phyloP scores from a whole-genome alignment of 2,329 filamentous ascomycete species.

The Mollisiaceae sp. region DNA sequence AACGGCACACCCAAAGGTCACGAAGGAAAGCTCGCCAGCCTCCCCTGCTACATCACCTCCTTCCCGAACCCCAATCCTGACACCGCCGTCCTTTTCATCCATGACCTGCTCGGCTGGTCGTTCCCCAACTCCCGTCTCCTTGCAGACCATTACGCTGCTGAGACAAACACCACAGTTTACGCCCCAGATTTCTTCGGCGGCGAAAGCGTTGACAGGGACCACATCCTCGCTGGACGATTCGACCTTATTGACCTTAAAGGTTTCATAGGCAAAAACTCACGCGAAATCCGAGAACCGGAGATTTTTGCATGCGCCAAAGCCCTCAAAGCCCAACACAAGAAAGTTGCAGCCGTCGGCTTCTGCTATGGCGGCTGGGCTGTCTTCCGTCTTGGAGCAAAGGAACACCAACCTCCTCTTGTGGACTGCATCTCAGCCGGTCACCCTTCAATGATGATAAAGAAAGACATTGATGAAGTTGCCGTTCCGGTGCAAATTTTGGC shows the following conservation, averaged over 20 bases:
- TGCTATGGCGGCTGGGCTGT: slow-evolving; percentile 34
- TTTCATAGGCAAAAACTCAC: slow-evolving; percentile 24
- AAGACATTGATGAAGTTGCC: slow-evolving; percentile 51
- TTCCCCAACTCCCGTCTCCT: slow-evolving; percentile 52
- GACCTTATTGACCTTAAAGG: slow-evolving; percentile 40
- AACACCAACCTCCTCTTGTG: slow-evolving; percentile 46
- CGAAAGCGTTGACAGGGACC: slow-evolving; percentile 23
- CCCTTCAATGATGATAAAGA: slow-evolving; percentile 46
- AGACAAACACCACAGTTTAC: slow-evolving; percentile 53
- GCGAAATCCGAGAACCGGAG: slow-evolving; percentile 30
- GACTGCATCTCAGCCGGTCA: slow-evolving; percentile 32
- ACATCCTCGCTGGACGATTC: slow-evolving; percentile 29
- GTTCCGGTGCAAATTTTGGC: slow-evolving; percentile 59
- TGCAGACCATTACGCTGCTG: slow-evolving; percentile 52
- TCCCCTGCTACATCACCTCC: slow-evolving; percentile 47
- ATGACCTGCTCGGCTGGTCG: slow-evolving; percentile 51
- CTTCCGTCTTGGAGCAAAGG: slow-evolving; percentile 29
- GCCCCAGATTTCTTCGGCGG: slow-evolving; percentile 40
- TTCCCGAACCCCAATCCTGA: slow-evolving; percentile 35
- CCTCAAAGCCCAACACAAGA: slow-evolving; percentile 23
- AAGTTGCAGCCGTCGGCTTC: slow-evolving; percentile 29
- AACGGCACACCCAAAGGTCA: slow-evolving; percentile 46
- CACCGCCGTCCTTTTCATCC: slow-evolving; percentile 46
- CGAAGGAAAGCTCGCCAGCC: slow-evolving; percentile 42
- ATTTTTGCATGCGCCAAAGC: slow-evolving; percentile 28